phyloP scores from a whole-genome alignment of 768 basidiomycete genomes.

The Auriscalpium orientale region DNA sequence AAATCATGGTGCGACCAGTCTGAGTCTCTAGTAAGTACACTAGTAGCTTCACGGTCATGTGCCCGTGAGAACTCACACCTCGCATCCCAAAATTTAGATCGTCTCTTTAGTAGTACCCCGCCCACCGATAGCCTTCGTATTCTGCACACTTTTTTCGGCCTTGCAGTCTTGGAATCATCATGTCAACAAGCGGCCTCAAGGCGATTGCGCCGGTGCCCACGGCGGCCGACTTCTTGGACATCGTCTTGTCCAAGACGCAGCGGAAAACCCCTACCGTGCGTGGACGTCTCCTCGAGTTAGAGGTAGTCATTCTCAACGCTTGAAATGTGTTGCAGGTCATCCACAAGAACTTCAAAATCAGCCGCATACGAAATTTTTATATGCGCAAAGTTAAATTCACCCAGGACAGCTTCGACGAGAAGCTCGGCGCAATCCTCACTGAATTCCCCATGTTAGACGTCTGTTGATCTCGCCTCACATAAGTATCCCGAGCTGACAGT shows the following conservation, averaged over 20 bases:
- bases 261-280: slow-evolving; percentile 92
- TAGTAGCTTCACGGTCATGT: no score
- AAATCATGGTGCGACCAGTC: no score
- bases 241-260: slow-evolving; percentile 90
- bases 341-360: slow-evolving; percentile 99
- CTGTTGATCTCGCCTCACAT: slow-evolving; percentile 25
- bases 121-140: no score
- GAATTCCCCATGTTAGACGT: slow-evolving; percentile 99
- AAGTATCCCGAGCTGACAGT: background rate
- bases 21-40: no score
- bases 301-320: no score
- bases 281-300: background rate
- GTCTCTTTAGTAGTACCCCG: no score
- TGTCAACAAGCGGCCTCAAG: slow-evolving; percentile 89
- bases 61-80: no score
- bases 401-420: slow-evolving; percentile 94
- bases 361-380: slow-evolving; percentile 94
- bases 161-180: slow-evolving; percentile 12
- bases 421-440: slow-evolving; percentile 83
- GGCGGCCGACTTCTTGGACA: slow-evolving; percentile 89
- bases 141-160: no score
- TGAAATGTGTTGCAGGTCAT: slow-evolving; percentile 55
- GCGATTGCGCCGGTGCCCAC: slow-evolving; percentile 98
- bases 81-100: no score
- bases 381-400: slow-evolving; percentile 99